Conservation (phyloP, 805 yeast genomes). For the Myxozyma kluyveri region DNA sequence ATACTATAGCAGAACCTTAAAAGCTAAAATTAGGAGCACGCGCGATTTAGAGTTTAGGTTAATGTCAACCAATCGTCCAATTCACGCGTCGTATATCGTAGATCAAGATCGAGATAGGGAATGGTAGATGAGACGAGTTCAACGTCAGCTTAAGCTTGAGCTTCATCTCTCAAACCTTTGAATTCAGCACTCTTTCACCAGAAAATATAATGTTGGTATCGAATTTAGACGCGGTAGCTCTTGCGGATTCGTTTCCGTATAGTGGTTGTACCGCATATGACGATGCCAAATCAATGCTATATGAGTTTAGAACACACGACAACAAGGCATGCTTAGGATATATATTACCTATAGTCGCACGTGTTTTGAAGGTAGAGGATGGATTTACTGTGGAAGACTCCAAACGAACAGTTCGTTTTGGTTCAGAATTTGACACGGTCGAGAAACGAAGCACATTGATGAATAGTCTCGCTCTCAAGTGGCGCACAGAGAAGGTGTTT, state of each 20-base stretch:
- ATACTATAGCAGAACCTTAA: too few relatives aligned
- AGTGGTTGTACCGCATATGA: constrained; percentile 1
- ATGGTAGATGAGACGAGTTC: too few relatives aligned
- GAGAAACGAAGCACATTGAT: constrained; percentile 45
- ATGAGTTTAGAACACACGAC: constrained; percentile 34
- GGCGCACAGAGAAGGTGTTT: constrained; percentile 38
- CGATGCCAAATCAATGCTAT: constrained; percentile 11
- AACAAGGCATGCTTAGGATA: constrained; percentile 31
- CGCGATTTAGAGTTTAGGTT: too few relatives aligned
- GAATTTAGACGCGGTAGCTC: constrained; percentile 19
- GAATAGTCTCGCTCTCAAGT: constrained; percentile 34
- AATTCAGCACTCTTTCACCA: too few relatives aligned
- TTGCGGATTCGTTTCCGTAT: constrained; percentile 25
- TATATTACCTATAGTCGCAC: constrained; percentile 32
- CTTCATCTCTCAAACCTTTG: neutral
- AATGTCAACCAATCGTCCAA: too few relatives aligned
- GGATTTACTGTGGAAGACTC: constrained; percentile 34
- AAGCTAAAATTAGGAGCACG: neutral
- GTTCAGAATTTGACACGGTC: constrained; percentile 38
- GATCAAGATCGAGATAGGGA: too few relatives aligned
- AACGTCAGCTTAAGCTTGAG: too few relatives aligned
- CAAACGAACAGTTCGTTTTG: constrained; percentile 36
- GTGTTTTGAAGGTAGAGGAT: constrained; percentile 21
- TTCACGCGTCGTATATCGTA: too few relatives aligned
- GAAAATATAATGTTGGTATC: too few relatives aligned